A percentile compares a stretch with the other conserved stretches of the same genome.
Conservation (phyloP, 148 eudicot genomes). For the Spergularia marina region DNA sequence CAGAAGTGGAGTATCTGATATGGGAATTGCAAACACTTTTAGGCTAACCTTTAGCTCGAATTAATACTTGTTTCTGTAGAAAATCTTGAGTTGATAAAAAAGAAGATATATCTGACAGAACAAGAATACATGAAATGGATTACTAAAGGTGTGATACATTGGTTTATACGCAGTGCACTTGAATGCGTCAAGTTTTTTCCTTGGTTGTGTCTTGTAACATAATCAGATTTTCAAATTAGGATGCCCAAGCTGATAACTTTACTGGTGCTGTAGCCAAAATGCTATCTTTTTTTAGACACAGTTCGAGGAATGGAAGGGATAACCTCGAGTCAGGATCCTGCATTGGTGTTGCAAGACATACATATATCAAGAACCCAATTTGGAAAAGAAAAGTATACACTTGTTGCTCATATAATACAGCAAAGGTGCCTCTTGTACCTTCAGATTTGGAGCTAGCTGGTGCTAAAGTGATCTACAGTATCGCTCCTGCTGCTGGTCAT, state of each 20-base stretch:
- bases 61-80: no score
- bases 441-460: slow-evolving; percentile 30
- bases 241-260: neutral
- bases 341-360: slow-evolving; percentile 16
- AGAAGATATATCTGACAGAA: no score
- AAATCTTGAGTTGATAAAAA: no score
- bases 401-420: slow-evolving; percentile 40
- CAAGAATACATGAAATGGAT: no score
- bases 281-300: slow-evolving; percentile 25
- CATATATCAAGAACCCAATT: slow-evolving; percentile 25
- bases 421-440: slow-evolving; percentile 34
- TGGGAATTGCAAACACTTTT: no score
- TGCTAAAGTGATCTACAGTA: slow-evolving; percentile 67
- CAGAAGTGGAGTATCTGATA: no score
- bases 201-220: no score
- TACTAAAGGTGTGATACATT: no score
- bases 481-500: slow-evolving; percentile 89
- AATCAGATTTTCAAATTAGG: no score
- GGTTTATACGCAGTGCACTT: no score
- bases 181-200: no score
- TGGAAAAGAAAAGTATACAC: slow-evolving; percentile 23
- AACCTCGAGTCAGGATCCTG: slow-evolving; percentile 25
- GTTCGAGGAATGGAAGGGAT: slow-evolving; percentile 35
- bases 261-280: slow-evolving; percentile 26
- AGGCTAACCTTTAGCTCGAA: no score